phyloP scores from a whole-genome alignment of 305 asterid species.

The Solanum hybrid region DNA sequence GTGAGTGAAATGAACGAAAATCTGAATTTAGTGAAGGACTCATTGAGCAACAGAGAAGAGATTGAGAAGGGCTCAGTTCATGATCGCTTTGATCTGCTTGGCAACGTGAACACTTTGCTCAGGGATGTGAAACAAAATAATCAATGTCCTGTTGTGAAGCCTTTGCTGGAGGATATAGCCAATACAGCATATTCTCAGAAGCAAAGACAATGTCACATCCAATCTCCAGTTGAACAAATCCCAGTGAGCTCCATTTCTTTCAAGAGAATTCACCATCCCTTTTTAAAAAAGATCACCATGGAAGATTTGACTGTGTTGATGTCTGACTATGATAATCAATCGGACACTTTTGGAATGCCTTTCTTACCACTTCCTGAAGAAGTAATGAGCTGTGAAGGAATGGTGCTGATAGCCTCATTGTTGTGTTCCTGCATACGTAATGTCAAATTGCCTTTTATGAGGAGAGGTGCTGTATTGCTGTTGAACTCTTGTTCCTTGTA shows the following conservation, averaged over 20 bases:
- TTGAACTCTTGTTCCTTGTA: conserved; percentile 90
- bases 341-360: conserved; percentile 96
- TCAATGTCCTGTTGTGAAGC: conserved; percentile 29
- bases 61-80: conserved; percentile 38
- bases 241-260: conserved; percentile 62
- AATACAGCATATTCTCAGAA: conserved; percentile 31
- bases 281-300: conserved; percentile 67
- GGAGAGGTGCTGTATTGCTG: conserved; percentile 88
- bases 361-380: conserved; percentile 80
- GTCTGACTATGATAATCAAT: conserved; percentile 72
- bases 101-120: conserved; percentile 58
- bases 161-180: conserved; percentile 34
- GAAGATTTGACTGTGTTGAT: conserved; percentile 56
- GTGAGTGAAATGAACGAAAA: conserved; percentile 27
- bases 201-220: conserved; percentile 42
- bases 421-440: conserved; percentile 96
- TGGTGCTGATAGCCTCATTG: conserved; percentile 96
- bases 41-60: conserved; percentile 31
- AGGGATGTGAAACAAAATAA: conserved; percentile 62
- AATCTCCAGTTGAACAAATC: conserved; percentile 69
- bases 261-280: conserved; percentile 76
- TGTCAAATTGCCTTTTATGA: conserved; percentile 86
- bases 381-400: conserved; percentile 63
- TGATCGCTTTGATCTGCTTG: conserved; percentile 73
- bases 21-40: conserved; percentile 21